These are phyloP conservation scores for Quercus engelmannii DNA, from an alignment of 306 rosid genomes.

Conservation along the genomic window DNA sequence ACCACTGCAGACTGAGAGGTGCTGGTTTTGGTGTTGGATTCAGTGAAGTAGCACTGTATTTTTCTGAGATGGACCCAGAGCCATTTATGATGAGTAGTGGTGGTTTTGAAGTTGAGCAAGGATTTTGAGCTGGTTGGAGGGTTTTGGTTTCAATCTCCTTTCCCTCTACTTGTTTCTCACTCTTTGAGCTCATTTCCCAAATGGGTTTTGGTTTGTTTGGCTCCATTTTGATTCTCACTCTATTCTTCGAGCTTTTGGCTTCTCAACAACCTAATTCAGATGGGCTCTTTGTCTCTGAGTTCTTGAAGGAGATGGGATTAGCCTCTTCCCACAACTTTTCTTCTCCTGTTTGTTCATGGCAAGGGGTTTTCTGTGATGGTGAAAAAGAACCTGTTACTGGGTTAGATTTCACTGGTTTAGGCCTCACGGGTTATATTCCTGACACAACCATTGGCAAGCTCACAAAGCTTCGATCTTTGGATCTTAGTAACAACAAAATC, in stretches of 20 bases:
- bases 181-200: conserved; percentile 12
- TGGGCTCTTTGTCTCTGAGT: conserved; percentile 65
- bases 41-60: conserved; percentile 30
- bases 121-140: conserved; percentile 23
- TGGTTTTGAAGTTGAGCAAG: conserved; percentile 30
- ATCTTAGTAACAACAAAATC: conserved; percentile 85
- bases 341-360: conserved; percentile 74
- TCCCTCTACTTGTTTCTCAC: conserved; percentile 17
- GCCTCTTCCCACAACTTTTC: conserved; percentile 56
- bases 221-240: conserved; percentile 54
- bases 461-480: conserved; percentile 59
- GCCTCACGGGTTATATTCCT: conserved; percentile 74
- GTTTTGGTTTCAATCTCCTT: conserved; percentile 19
- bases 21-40: not conserved
- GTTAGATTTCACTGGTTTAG: conserved; percentile 49
- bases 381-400: conserved; percentile 39
- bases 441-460: conserved; percentile 86
- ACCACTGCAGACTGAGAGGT: not conserved
- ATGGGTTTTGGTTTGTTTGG: conserved; percentile 73
- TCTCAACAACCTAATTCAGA: conserved; percentile 88
- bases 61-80: conserved; percentile 24
- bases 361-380: conserved; percentile 67
- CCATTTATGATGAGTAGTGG: conserved; percentile 28
- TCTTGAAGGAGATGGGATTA: conserved; percentile 53
- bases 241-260: conserved; percentile 60